Base-by-base conservation (phyloP, 257 asterid species). In the Thymus quinquecostatus region DNA sequence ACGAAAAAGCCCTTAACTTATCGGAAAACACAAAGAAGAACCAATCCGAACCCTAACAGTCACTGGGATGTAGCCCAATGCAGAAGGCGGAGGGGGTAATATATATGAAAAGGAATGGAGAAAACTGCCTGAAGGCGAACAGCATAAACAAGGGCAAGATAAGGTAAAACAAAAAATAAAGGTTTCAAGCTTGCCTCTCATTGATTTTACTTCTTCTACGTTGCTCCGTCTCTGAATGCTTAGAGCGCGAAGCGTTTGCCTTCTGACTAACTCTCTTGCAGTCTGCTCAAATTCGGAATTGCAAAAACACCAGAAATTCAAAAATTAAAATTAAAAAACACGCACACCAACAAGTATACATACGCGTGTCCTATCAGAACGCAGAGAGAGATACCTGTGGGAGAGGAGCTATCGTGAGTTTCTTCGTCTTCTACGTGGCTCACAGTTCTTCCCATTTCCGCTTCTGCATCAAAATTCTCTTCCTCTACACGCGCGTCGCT, bases 141-240 rank as follows among this genome's bases (percentile, higher is more conserved):
- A 74, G 38, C 57, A n/a, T 14, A 50, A 59, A 59, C 30, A 10
- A 55, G 64, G 61, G 57, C 45, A 61, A 27, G 44, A 21, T 21
- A 21, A 21, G 21, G 21, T 21, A n/a, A 48, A 11, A 13, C 12
- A 58, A 43, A 41, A 14, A 27, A 9, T 5, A 14, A 6, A 33
- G 56, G 41, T 4, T 63, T 36, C 12, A 54, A 64, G 67, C 77
- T 73, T 71, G 68, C 97, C 98, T 90, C 83, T 92, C 93, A 55
- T 90, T 92, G 79, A 92, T 90, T 77, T 90, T 92, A 84, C 88
- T 83, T 82, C 98, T 86, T 63, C 97, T 64, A 3, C 92, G 87
- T 73, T 88, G 97, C 84, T 90, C 97, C 5, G 96, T 88, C 82
- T 86, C 97, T 34, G 96, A 90, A 83, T 92, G 98, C 85, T 88